Conservation (phyloP, 116 monocot species). For the Phalaenopsis hybrid region DNA sequence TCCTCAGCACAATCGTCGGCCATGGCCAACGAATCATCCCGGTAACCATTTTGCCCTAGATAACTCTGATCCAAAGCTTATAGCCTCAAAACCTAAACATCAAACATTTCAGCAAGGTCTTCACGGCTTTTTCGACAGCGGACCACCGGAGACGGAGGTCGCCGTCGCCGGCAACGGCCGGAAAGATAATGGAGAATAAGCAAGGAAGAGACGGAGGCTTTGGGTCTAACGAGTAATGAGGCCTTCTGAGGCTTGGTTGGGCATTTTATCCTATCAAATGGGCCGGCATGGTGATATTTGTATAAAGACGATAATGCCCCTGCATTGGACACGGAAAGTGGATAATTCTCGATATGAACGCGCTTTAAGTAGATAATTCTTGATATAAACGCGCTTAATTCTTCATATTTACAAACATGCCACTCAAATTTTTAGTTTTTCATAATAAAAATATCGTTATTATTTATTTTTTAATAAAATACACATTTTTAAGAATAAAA, state of each 20-base stretch:
- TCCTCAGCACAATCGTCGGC: constrained; percentile 48
- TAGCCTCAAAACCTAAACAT: background rate
- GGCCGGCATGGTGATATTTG: background rate
- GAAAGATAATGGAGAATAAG: background rate
- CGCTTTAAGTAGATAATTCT: background rate
- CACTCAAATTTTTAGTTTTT: too few relatives aligned
- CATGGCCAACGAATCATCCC: constrained; percentile 83
- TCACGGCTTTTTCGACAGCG: background rate
- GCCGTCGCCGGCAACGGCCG: background rate
- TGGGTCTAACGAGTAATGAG: background rate
- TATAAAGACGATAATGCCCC: background rate
- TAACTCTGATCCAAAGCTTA: background rate
- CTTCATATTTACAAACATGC: too few relatives aligned
- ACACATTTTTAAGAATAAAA: too few relatives aligned
- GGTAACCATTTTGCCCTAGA: constrained; percentile 35
- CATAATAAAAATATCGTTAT: too few relatives aligned
- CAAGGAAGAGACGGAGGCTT: background rate
- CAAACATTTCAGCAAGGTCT: background rate
- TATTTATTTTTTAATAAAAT: too few relatives aligned
- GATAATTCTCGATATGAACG: too few relatives aligned
- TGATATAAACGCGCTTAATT: too few relatives aligned
- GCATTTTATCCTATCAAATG: background rate
- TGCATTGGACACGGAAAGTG: background rate
- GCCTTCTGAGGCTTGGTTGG: background rate
- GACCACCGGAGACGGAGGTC: background rate